Base-by-base conservation (phyloP, 2,329 filamentous ascomycete species). In the Amesomyces nigricolor region DNA sequence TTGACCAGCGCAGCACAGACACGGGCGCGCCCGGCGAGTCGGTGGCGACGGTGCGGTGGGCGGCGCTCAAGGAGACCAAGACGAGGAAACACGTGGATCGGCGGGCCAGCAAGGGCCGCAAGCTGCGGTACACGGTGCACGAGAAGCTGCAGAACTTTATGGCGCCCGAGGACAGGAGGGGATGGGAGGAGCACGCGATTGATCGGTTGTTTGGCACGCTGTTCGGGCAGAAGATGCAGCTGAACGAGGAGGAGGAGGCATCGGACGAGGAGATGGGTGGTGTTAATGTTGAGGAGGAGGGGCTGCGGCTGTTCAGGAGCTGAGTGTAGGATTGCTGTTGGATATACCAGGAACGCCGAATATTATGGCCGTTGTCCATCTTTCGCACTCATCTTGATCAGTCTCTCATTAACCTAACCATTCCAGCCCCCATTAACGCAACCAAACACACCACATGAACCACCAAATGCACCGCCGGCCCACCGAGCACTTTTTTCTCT, bases 121-220 rank as follows among this genome's bases (percentile, higher is more conserved):
- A 96, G 75, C 82, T 99, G 79, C 81, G 90, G 39, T 99, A 92
- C 72, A 94, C 89, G 14, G 90, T 96, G 45, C 91, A 97, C 68
- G 92, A 97, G 75, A 97, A 97, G 76, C 72, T 99, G 66, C 89
- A 96, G 74, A 96, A 96, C 71, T 97, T 97, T 68, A 96, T 96
- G 91, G 91, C 91, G 10, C 86, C 91, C 0, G 90, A 96, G 69
- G 88, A 95, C 68, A 78, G 89, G 51, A 79, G 87, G 3, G 72
- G 71, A 14, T 99, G 94, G 94, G 88, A 89, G 59, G 83, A 87
- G 62, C 80, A 82, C 57, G 90, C 91, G 53, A 83, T 90, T 57
- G 89, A 94, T 64, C 73, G 82, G 55, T 83, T 92, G 70, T 91
- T 91, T 67, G 84, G 84, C 13, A 87, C 86, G 26, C 70, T 91